Conservation (phyloP, 139 green algal species). For the Ulvella scutata region DNA sequence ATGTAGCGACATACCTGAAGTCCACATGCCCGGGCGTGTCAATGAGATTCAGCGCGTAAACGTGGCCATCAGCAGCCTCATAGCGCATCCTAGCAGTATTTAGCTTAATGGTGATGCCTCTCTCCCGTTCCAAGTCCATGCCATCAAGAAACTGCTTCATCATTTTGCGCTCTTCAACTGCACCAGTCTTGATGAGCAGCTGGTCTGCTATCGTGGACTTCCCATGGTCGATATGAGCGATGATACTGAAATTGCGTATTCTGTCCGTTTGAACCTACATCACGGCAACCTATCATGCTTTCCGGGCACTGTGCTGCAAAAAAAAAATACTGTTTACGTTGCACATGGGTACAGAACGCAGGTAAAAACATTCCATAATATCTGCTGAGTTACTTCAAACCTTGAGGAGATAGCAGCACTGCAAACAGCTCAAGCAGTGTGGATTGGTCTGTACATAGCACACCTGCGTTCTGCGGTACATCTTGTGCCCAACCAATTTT, state of each 20-base stretch:
- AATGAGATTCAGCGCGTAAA: slow-evolving; percentile 75
- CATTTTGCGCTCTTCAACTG: slow-evolving; percentile 28
- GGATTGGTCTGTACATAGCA: no score
- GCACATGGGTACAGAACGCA: no score
- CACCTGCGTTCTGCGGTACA: no score
- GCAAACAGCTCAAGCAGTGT: no score
- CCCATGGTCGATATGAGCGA: slow-evolving; percentile 72
- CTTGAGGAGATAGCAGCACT: no score
- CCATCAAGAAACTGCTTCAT: slow-evolving; percentile 77
- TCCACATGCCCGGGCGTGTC: slow-evolving; percentile 84
- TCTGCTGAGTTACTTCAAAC: no score
- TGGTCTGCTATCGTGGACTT: slow-evolving; percentile 67
- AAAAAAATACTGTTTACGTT: no score
- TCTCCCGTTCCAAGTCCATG: slow-evolving; percentile 69
- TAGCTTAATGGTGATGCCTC: slow-evolving; percentile 88
- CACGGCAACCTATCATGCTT: no score
- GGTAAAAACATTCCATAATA: no score
- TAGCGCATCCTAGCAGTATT: slow-evolving; percentile 92
- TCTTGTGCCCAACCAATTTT: no score
- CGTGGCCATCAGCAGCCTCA: slow-evolving; percentile 27
- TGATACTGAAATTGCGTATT: slow-evolving; percentile 72
- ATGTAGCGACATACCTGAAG: slow-evolving; percentile 51
- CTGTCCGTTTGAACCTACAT: slow-evolving; percentile 26
- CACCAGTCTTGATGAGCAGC: slow-evolving; percentile 68
- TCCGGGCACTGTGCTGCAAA: no score